Evolutionary conservation across 352 stramenopile species (phyloP).

Genomic region (Pythium insidiosum): DNA sequence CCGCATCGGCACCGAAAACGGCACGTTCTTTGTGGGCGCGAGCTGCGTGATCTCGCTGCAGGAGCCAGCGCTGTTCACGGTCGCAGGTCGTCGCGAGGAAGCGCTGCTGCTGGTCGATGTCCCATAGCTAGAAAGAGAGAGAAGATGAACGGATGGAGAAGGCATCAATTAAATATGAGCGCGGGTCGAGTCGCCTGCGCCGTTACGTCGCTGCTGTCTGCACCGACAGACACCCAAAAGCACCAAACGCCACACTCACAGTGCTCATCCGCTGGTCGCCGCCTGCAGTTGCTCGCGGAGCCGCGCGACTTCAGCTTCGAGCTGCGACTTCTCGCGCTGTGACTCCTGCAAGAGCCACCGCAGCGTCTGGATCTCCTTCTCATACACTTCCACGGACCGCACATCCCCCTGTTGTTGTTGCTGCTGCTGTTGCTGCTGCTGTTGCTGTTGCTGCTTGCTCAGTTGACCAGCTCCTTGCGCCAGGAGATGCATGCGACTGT

Average conservation of each 20-base stretch:
- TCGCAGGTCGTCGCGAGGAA: conserved; percentile 46
- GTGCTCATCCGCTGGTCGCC: too few relatives aligned
- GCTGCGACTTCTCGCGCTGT: conserved; percentile 59
- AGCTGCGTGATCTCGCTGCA: conserved; percentile 68
- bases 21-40: conserved; percentile 74
- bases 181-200: too few relatives aligned
- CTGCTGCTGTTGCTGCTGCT: too few relatives aligned
- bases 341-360: conserved; percentile 61
- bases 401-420: conserved; percentile 19
- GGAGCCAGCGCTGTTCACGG: conserved; percentile 34
- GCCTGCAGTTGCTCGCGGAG: conserved; percentile 31
- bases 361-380: conserved; percentile 59
- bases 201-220: too few relatives aligned
- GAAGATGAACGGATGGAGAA: too few relatives aligned
- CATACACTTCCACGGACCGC: conserved; percentile 42
- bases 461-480: conserved; percentile 45
- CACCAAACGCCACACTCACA: too few relatives aligned
- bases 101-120: conserved; percentile 49
- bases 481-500: conserved; percentile 65
- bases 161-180: too few relatives aligned
- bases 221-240: too few relatives aligned
- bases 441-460: conserved; percentile 39
- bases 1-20: conserved; percentile 66
- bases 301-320: conserved; percentile 59
- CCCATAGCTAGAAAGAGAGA: too few relatives aligned